A percentile compares a stretch with the other conserved stretches of the same genome.
Conservation (phyloP, 2,329 filamentous ascomycete genomes). For the Penicillium freii region DNA sequence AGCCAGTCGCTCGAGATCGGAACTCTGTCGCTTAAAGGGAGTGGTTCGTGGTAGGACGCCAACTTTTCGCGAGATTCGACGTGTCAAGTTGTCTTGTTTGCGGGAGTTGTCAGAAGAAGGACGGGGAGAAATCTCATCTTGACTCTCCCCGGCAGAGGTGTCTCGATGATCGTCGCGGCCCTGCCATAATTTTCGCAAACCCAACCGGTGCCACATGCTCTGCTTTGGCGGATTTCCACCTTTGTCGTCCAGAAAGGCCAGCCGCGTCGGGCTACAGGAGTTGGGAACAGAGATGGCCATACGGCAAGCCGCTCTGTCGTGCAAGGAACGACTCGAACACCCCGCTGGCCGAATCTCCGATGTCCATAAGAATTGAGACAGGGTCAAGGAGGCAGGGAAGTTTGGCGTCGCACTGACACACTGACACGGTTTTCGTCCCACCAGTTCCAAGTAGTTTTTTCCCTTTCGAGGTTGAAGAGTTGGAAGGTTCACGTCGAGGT, state of each 20-base stretch:
- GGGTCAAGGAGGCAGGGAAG: slow-evolving; percentile 1
- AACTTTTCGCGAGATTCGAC: slow-evolving; percentile 50
- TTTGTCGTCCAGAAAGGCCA: slow-evolving; percentile 38
- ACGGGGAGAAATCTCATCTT: slow-evolving; percentile 15
- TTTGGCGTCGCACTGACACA: not conserved
- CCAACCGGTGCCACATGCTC: slow-evolving; percentile 49
- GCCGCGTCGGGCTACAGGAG: slow-evolving; percentile 35
- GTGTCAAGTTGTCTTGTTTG: slow-evolving; percentile 36
- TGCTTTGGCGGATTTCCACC: slow-evolving; percentile 31
- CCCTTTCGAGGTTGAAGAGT: not conserved
- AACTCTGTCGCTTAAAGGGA: slow-evolving; percentile 80
- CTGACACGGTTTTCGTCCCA: not conserved
- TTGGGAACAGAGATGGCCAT: slow-evolving; percentile 46
- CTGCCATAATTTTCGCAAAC: slow-evolving; percentile 41
- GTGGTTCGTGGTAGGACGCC: slow-evolving; percentile 73
- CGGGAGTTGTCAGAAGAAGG: slow-evolving; percentile 19
- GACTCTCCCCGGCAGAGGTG: slow-evolving; percentile 25
- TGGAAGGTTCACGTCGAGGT: slow-evolving; percentile 4
- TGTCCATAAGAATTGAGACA: slow-evolving; percentile 39
- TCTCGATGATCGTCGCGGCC: slow-evolving; percentile 42
- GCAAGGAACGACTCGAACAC: slow-evolving; percentile 37
- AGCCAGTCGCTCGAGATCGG: slow-evolving; percentile 73
- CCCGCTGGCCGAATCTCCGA: slow-evolving; percentile 29
- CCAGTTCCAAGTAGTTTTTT: not conserved
- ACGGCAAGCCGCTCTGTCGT: slow-evolving; percentile 34